These are phyloP conservation scores for Rhodotorula sp. DNA, from an alignment of 1,284 basidiomycete species.

Conservation along the genomic window DNA sequence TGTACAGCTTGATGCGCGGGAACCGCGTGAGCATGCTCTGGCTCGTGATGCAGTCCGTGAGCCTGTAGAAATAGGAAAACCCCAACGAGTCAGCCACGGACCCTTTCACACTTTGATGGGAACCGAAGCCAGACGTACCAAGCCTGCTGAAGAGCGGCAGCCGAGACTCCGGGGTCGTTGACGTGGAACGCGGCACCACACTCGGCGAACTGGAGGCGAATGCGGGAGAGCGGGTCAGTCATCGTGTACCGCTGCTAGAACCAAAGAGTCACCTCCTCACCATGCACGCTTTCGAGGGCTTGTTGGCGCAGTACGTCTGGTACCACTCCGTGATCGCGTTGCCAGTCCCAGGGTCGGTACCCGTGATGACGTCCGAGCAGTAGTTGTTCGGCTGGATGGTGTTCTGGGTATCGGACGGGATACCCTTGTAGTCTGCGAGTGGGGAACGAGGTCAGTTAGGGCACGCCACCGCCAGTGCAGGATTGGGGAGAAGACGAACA, in stretches of 20 bases:
- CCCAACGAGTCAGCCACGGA: not conserved
- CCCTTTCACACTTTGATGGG: too few species aligned
- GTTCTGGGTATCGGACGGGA: constrained; percentile 36
- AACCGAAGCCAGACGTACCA: constrained; percentile 33
- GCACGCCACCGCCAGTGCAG: not conserved
- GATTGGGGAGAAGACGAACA: constrained; percentile 17
- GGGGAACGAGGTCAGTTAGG: not conserved
- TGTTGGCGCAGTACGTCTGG: constrained; percentile 36
- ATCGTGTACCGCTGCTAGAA: not conserved
- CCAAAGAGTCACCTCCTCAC: constrained; percentile 6
- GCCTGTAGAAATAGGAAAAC: constrained; percentile 11
- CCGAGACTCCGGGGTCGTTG: constrained; percentile 34
- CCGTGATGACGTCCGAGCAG: constrained; percentile 39
- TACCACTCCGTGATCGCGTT: constrained; percentile 38
- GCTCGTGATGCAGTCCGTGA: constrained; percentile 37
- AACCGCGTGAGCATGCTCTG: constrained; percentile 31
- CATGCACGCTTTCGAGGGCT: constrained; percentile 43
- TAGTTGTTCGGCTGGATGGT: constrained; percentile 34
- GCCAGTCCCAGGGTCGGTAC: constrained; percentile 31
- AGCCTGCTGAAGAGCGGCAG: constrained; percentile 39
- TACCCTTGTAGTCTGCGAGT: constrained; percentile 40
- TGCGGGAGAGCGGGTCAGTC: not conserved
- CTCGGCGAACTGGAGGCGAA: constrained; percentile 41
- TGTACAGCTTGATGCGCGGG: constrained; percentile 42
- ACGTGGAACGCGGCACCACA: constrained; percentile 45